A percentile compares a stretch with the other conserved stretches of the same genome.
These are phyloP conservation scores for Cynanchum wilfordii DNA, from an alignment of 257 asterid species.

Conservation along the genomic window DNA sequence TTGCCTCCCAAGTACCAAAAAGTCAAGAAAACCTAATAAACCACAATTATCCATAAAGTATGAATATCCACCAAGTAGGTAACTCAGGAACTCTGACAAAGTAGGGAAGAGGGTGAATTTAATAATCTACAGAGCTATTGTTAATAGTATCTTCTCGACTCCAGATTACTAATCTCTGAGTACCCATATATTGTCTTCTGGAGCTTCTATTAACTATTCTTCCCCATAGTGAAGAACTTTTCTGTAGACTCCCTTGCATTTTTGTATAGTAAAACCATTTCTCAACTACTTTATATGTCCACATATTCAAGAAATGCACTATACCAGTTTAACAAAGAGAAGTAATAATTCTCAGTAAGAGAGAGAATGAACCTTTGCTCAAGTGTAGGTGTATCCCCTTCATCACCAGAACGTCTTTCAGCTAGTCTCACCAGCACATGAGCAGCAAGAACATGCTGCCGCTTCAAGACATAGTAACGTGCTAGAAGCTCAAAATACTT, in stretches of 20 bases:
- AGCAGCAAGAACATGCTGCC: slow-evolving; percentile 94
- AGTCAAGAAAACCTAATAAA: background rate
- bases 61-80: background rate
- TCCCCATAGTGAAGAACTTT: background rate
- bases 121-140: background rate
- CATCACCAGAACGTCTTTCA: slow-evolving; percentile 74
- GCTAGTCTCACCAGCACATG: slow-evolving; percentile 87
- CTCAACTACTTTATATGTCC: slow-evolving; percentile 3
- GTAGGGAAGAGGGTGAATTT: background rate
- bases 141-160: background rate
- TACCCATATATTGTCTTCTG: background rate
- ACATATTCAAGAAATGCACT: slow-evolving; percentile 2
- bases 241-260: background rate
- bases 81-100: background rate
- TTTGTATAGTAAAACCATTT: background rate
- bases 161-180: background rate
- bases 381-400: slow-evolving; percentile 69
- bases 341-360: slow-evolving; percentile 9
- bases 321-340: background rate
- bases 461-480: slow-evolving; percentile 80
- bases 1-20: background rate
- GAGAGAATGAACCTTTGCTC: slow-evolving; percentile 71
- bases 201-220: background rate
- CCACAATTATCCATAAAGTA: background rate
- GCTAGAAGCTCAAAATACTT: slow-evolving; percentile 86